Evolutionary conservation across 768 basidiomycete genomes (phyloP).

Genomic region (Collybia mongolica): DNA sequence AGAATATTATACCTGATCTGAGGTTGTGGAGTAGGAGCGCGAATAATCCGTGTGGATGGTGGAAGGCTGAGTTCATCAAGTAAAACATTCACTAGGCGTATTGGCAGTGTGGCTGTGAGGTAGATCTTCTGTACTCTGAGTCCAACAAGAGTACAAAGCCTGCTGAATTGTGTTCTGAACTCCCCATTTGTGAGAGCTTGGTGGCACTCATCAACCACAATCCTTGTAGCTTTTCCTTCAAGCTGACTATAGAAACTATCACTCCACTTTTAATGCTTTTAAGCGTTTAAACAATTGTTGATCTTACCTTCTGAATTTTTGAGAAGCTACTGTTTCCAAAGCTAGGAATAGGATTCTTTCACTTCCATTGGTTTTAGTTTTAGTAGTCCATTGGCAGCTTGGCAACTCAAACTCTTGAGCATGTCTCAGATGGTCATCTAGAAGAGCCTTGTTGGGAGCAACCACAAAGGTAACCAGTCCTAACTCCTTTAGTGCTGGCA

Average conservation of each 20-base stretch:
- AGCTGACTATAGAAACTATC: conserved; percentile 1
- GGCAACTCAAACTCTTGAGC: conserved; percentile 3
- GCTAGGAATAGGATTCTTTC: neutral
- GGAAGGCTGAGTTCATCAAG: neutral
- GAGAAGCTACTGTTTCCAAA: conserved; percentile 1
- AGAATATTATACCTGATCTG: neutral
- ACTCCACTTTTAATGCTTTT: neutral
- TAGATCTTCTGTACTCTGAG: conserved; percentile 12
- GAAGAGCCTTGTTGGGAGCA: conserved; percentile 15
- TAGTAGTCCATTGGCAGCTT: conserved; percentile 5
- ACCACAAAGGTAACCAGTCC: conserved; percentile 10
- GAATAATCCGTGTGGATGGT: neutral
- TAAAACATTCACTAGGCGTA: conserved; percentile 3
- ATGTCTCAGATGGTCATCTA: conserved; percentile 6
- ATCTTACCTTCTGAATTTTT: conserved; percentile 7
- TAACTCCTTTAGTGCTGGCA: conserved; percentile 13
- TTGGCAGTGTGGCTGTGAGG: conserved; percentile 18
- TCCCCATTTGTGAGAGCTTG: conserved; percentile 4
- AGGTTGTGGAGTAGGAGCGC: neutral
- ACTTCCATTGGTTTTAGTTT: neutral
- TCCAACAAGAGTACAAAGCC: conserved; percentile 3
- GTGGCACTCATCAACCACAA: conserved; percentile 20
- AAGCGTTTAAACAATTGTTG: too few relatives aligned
- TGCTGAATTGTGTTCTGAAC: conserved; percentile 5
- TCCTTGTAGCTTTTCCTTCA: neutral